Conservation (phyloP, 345 rosid species). For the Jatropha curcas region DNA sequence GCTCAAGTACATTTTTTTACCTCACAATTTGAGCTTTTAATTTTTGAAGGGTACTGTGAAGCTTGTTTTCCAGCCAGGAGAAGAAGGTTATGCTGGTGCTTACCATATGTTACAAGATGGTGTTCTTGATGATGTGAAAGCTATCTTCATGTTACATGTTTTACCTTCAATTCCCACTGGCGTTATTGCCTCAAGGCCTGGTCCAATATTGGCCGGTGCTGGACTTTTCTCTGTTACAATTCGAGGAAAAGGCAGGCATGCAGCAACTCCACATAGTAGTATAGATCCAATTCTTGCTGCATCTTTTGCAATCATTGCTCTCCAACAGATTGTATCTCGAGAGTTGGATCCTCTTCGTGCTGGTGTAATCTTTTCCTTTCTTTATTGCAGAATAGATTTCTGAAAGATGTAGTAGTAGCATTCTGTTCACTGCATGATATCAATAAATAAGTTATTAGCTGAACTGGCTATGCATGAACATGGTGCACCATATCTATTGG, state of each 20-base stretch:
- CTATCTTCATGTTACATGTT: slow-evolving; percentile 59
- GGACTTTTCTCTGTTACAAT: slow-evolving; percentile 54
- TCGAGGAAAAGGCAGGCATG: slow-evolving; percentile 65
- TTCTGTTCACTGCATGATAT: neutral
- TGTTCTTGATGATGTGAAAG: slow-evolving; percentile 52
- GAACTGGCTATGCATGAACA: neutral
- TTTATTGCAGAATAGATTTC: neutral
- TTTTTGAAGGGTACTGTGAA: slow-evolving; percentile 60
- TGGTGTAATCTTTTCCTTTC: slow-evolving; percentile 39
- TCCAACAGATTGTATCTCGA: slow-evolving; percentile 74
- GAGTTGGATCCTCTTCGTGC: slow-evolving; percentile 68
- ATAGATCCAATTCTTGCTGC: slow-evolving; percentile 71
- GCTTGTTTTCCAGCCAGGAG: slow-evolving; percentile 81
- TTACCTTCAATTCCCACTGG: slow-evolving; percentile 52
- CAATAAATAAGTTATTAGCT: too few relatives aligned
- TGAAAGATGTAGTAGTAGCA: too few relatives aligned
- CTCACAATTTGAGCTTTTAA: too few relatives aligned
- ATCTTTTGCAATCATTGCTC: slow-evolving; percentile 55
- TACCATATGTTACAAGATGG: slow-evolving; percentile 64
- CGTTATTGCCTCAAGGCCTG: slow-evolving; percentile 54
- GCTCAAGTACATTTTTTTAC: too few relatives aligned
- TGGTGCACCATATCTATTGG: neutral
- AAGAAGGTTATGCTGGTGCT: slow-evolving; percentile 72
- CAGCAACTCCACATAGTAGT: slow-evolving; percentile 50
- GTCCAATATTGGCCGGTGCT: slow-evolving; percentile 61